Evolutionary conservation across 2,329 filamentous ascomycete genomes (phyloP), one percentile per base, ranked within the genome.

Genomic region (Monascus ruber): DNA sequence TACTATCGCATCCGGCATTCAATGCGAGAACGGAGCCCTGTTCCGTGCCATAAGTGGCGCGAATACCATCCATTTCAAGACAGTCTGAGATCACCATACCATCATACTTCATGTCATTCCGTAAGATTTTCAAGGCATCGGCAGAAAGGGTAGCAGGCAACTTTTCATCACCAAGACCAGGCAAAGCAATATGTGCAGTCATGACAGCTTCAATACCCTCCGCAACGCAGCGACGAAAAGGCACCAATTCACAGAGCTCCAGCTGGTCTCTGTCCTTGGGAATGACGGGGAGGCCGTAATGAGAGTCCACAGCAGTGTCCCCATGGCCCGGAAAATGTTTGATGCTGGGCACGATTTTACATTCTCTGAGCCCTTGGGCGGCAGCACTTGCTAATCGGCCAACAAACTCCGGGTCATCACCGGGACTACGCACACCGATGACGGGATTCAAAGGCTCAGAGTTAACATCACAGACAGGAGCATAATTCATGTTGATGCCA

Each of bases 261-360:
- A 68, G 45, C 24, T 63, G 46, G 24, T 55, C 55, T 34, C 55
- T 53, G 2, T 47, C 55, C 40, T 68, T 69, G 0, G 45, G 41
- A 11, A 68, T 63, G 1, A 63, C 49, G 0, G 65, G 64, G 24
- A 68, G 49, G 1, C 63, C 63, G 50, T 60, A 61, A 47, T 68
- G 64, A 2, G 63, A 68, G 44, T 68, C 64, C 0, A 65, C 56
- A n/a, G 59, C 60, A 0, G 63, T 68, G 42, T 68, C 61, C 25
- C 63, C 64, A 47, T 67, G 65, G 0, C 66, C 64, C 4, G 65
- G 66, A 31, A 69, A 69, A 52, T 69, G 63, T 46, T 70, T 69
- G 1, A 65, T 56, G 38, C 62, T 66, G 5, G 66, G 59, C 5
- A 68, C 49, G 24, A 69, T 50, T 5, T 59, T 58, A n/a, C 54